Base-by-base conservation (phyloP, 108 stramenopile species). In the Skeletonema grethae region DNA sequence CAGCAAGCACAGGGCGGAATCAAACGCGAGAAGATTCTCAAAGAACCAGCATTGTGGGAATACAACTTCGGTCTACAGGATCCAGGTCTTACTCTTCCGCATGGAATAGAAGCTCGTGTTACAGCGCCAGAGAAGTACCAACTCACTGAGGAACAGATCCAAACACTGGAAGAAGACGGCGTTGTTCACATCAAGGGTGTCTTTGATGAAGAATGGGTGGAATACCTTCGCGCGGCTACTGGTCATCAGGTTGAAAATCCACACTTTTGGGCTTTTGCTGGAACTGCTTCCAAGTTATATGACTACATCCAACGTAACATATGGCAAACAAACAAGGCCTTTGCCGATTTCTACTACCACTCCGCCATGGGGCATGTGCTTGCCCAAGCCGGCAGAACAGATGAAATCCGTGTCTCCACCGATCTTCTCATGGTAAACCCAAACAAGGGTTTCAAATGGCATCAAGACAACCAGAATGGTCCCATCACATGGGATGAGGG, bases 391-490 rank as follows among this genome's bases (percentile, higher is more conserved):
- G 95, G 95, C 11, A 73, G 86, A 22, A 93, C 91, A 10, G 86
- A 91, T 39, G 88, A 94, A 68, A 88, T 96, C 59, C 90, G 95
- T 20, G 76, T 96, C 9, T 87, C 88, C 11, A 96, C 95, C 1
- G 95, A 96, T 77, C 71, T 96, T 13, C 89, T 96, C 61, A 96
- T 96, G 95, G 95, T 96, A 41, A 96, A 96, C 77, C 95, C 95
- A 46, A 96, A 96, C 88, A 94, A 91, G 82, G 95, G 95, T 36
- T 96, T 96, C 87, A 96, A 96, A 63, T 96, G 95, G 95, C 95
- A 96, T 71, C 95, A 96, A 75, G 95, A 96, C 69, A 96, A 96
- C 75, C 95, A 96, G 76, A 96, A 96, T 58, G 95, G 95, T 31
- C 95, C 95, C n/a, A 94, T 96, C 61, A 84, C 83, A 4, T 84